phyloP scores from a whole-genome alignment of 805 yeast species.

The Naumovozyma castellii region DNA sequence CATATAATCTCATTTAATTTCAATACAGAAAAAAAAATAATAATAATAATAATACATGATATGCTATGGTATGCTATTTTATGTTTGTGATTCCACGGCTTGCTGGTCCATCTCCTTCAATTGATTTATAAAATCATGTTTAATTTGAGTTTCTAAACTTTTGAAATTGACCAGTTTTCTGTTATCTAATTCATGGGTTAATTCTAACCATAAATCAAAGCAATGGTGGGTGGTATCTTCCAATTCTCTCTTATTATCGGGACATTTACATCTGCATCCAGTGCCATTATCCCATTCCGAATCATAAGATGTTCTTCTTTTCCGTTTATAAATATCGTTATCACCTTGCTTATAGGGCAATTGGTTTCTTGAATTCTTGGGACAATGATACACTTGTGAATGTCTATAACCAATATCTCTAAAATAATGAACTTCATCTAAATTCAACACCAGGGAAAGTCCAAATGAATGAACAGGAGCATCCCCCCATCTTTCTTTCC shows the following conservation, averaged over 20 bases:
- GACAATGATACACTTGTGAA: slow-evolving; percentile 76
- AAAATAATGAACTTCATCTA: slow-evolving; percentile 75
- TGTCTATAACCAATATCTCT: slow-evolving; percentile 88
- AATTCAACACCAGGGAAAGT: slow-evolving; percentile 60
- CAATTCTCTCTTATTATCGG: slow-evolving; percentile 40
- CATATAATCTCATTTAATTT: too few relatives aligned
- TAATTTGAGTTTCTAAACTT: neutral
- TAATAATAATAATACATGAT: neutral
- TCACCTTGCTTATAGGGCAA: slow-evolving; percentile 31
- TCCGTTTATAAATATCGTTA: slow-evolving; percentile 10
- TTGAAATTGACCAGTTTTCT: neutral
- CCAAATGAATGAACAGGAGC: slow-evolving; percentile 92
- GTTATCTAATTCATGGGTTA: slow-evolving; percentile 2
- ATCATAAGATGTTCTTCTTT: slow-evolving; percentile 27
- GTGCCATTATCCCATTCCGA: slow-evolving; percentile 38
- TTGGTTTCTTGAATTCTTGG: slow-evolving; percentile 45
- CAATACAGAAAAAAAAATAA: too few relatives aligned
- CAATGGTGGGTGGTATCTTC: slow-evolving; percentile 50
- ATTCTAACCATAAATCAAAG: slow-evolving; percentile 40
- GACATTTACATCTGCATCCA: slow-evolving; percentile 87
- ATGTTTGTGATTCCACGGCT: too few relatives aligned
- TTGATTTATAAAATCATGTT: slow-evolving; percentile 2
- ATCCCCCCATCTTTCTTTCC: slow-evolving; percentile 94
- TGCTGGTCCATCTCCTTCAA: neutral
- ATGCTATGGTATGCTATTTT: neutral